Evolutionary conservation across 225 moss, liverwort and hornwort genomes (phyloP), one percentile per base, ranked within the genome.

Genomic region (Bryoerythrophyllum caledonicum): DNA sequence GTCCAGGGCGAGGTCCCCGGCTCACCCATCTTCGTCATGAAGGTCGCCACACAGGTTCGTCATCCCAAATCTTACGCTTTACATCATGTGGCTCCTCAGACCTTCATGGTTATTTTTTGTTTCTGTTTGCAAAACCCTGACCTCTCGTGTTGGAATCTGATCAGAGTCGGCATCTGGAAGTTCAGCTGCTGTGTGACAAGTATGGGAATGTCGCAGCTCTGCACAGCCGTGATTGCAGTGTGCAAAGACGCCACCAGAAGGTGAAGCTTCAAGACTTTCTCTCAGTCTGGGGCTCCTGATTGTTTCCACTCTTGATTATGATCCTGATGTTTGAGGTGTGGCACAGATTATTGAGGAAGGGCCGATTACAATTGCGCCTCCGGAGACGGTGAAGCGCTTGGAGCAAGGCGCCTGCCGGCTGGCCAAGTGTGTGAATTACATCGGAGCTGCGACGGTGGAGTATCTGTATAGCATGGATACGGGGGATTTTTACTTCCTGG

Each of bases 1-100:
- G 99, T 99, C 76, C 99, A 99, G 76, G 99, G 99, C 27, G 99
- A 99, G 81, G 99, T 99, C 20, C 99, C 99, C 4, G 99, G 99
- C 44, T 99, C 99, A 17, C 99, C 99, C 23, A 90, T 99, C 71
- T 99, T 99, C 78, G 90, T 95, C 49, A 99, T 99, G 99, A 99
- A 99, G 82, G 88, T 99, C 64, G 99, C 99, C 2, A 72, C 99
- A 76, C 93, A 93, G 94, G 96, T 96, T 40, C 55, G 75, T 85
- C 26, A 19, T 81, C 52, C 26, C 49, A 40, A 73, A 37, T 40
- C 7, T 27, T 34, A 32, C 1, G 9, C 43, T 34, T 34, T n/a
- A n/a, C n/a, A n/a, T 34, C 6, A 32, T 32, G 32, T 32, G 32
- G 32, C 5, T 32, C 5, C 32, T 32, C 32, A 32, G 32, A 32